A percentile compares a stretch with the other conserved stretches of the same genome.
Conservation (phyloP, 2,329 filamentous ascomycete genomes). For the Pseudocercospora eumusae region DNA sequence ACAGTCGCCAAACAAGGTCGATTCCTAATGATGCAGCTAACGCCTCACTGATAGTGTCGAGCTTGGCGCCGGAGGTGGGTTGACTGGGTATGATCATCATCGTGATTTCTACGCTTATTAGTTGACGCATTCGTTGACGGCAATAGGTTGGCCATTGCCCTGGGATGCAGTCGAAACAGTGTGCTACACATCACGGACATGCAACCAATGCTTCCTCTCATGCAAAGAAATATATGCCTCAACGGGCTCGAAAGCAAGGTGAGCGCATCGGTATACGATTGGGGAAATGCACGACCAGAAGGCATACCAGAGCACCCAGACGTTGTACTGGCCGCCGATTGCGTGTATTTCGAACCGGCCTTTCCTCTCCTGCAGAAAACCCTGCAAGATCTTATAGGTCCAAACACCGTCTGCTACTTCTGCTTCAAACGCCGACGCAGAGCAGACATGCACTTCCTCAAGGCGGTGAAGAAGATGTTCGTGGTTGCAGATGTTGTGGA, state of each 20-base stretch:
- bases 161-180: conserved; percentile 57
- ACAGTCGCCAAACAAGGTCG: conserved; percentile 14
- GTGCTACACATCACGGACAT: conserved; percentile 81
- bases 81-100: conserved; percentile 61
- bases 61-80: conserved; percentile 85
- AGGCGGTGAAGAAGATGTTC: conserved; percentile 52
- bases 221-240: conserved; percentile 82
- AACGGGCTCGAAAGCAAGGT: conserved; percentile 69
- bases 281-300: conserved; percentile 56
- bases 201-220: conserved; percentile 77
- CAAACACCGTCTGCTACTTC: conserved; percentile 71
- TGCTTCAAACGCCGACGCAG: conserved; percentile 92
- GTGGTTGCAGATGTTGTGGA: conserved; percentile 49
- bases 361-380: conserved; percentile 85
- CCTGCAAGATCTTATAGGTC: conserved; percentile 69
- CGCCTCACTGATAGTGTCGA: conserved; percentile 65
- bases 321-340: conserved; percentile 90
- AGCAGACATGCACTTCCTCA: conserved; percentile 60
- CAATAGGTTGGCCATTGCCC: conserved; percentile 58
- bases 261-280: conserved; percentile 73
- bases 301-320: conserved; percentile 61
- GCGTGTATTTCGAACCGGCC: conserved; percentile 94
- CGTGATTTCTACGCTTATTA: not conserved
- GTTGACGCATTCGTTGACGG: conserved; percentile 18
- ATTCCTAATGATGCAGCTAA: conserved; percentile 19